Base-by-base conservation (phyloP, 108 stramenopile species). In the Mediolabrus comicus region DNA sequence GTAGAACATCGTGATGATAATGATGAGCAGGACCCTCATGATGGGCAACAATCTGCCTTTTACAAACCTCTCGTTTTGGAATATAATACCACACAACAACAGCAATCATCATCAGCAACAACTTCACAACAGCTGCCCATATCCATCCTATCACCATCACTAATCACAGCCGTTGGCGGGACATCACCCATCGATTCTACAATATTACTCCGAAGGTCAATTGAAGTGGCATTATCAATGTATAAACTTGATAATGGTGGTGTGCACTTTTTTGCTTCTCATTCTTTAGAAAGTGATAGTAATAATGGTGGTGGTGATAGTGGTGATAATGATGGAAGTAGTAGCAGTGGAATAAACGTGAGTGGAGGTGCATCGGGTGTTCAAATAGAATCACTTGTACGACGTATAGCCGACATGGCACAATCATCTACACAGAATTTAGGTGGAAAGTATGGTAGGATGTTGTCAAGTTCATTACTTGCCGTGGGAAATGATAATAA, bases 351-450 rank as follows among this genome's bases (percentile, higher is more conserved):
- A 3, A 33, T 3, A 3, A 27, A 26, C 57, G 19, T 8, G 19
- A n/a, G 39, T 1, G 78, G 78, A n/a, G 78, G 78, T 12, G 66
- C 67, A 4, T 33, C 77, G 0, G 55, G 65, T 14, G 78, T 80
- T 0, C 39, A 65, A 12, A 69, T 69, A 10, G 58, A 65, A 25
- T 28, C 67, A 10, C 39, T 93, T 55, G 89, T 80, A 12, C 65
- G 83, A 57, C 61, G 49, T 26, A 34, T 93, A 51, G 89, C 92
- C 12, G 87, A 93, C 74, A 69, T 80, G n/a, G 67, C 85, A 39
- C 92, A 93, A 71, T 27, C 62, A 24, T 75, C 80, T 41, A 88
- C 92, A 11, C 92, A 93, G 76, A 59, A 61, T 28, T 46, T 77
- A 33, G 80, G 76, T 10, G 65, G 57, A 33, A 77, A 66, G 26